Conservation (phyloP, 345 rosid species). For the Aquilaria malaccensis region DNA sequence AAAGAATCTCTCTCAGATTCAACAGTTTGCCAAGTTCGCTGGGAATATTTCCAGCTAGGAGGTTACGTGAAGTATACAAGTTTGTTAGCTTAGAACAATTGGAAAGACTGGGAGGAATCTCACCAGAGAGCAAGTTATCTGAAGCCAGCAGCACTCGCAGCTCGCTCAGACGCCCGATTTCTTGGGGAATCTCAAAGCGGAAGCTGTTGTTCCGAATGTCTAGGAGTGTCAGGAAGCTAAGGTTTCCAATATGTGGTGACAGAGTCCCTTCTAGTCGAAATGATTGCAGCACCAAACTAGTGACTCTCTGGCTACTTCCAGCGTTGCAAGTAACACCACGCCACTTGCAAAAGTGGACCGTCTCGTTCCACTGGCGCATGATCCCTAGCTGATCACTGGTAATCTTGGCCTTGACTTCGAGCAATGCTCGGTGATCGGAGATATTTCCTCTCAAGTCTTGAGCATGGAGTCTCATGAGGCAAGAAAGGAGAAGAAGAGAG, state of each 20-base stretch:
- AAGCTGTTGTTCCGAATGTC: slow-evolving; percentile 3
- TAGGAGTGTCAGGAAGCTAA: slow-evolving; percentile 1
- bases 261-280: background rate
- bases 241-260: slow-evolving; percentile 6
- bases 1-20: background rate
- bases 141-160: background rate
- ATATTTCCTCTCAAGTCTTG: background rate
- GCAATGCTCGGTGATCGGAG: background rate
- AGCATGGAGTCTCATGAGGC: no score
- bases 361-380: background rate
- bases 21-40: background rate
- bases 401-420: background rate
- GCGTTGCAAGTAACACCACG: slow-evolving; percentile 7
- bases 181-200: slow-evolving; percentile 1
- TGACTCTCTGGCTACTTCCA: slow-evolving; percentile 6
- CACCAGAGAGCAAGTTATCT: slow-evolving; percentile 1
- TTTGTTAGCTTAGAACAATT: background rate
- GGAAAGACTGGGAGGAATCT: slow-evolving; percentile 5
- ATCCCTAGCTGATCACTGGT: background rate
- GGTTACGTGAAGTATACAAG: background rate
- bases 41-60: slow-evolving; percentile 9
- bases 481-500: no score
- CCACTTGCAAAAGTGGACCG: slow-evolving; percentile 10
- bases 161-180: slow-evolving; percentile 5
- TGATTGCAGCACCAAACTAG: background rate